Conservation (phyloP, 2,329 filamentous ascomycete species). For the Pyricularia sp. region DNA sequence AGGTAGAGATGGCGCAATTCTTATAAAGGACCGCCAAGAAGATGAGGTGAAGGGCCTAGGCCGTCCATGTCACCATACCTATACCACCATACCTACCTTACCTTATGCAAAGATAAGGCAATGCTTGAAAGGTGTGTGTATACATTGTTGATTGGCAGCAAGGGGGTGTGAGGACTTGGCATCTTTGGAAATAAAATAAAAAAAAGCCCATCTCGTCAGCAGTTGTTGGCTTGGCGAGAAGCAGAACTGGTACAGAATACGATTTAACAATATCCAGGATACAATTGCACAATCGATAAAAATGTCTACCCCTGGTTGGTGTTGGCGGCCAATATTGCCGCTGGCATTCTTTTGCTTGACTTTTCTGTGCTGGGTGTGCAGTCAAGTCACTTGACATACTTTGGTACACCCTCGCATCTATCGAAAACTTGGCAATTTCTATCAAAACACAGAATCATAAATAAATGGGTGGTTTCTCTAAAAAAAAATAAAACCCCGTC, state of each 20-base stretch:
- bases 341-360: not conserved
- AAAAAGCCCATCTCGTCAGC: not conserved
- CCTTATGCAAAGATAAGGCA: not conserved
- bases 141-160: not conserved
- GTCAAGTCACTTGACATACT: not conserved
- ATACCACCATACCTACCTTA: not conserved
- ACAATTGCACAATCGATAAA: not conserved
- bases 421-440: too few species aligned
- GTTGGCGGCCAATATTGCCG: not conserved
- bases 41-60: not conserved
- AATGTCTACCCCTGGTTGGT: not conserved
- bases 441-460: not conserved
- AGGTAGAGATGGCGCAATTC: not conserved
- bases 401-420: too few species aligned
- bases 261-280: not conserved
- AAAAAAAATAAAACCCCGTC: not conserved
- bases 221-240: not conserved
- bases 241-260: not conserved
- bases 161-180: not conserved
- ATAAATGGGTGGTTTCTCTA: not conserved
- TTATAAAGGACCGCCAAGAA: not conserved
- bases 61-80: not conserved
- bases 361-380: not conserved
- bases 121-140: not conserved
- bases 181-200: not conserved